Conservation (phyloP, 1,284 basidiomycete genomes). For the Cryptococcus floricola region DNA sequence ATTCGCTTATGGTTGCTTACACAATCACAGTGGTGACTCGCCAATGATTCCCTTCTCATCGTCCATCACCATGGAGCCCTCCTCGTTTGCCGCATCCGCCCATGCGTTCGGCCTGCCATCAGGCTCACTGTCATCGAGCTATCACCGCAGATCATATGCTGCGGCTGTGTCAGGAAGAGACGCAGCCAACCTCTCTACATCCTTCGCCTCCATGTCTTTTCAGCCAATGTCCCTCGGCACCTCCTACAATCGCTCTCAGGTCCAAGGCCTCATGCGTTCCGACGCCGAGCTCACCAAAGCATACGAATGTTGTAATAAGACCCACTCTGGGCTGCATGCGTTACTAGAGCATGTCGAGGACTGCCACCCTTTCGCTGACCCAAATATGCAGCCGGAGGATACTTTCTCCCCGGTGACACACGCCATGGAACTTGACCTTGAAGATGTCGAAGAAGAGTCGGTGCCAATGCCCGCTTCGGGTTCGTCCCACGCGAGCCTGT, state of each 20-base stretch:
- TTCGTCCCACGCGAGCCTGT: constrained; percentile 28
- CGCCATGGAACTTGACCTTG: constrained; percentile 45
- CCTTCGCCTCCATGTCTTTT: constrained; percentile 41
- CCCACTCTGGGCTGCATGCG: constrained; percentile 38
- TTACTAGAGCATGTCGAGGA: constrained; percentile 47
- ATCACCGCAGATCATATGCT: constrained; percentile 40
- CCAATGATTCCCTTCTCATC: constrained; percentile 34
- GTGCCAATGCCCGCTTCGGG: background rate
- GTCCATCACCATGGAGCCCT: constrained; percentile 43
- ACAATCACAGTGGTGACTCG: constrained; percentile 27
- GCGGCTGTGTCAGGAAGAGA: constrained; percentile 30
- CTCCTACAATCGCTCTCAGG: constrained; percentile 38
- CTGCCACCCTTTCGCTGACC: constrained; percentile 37
- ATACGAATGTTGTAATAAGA: constrained; percentile 42
- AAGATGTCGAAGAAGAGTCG: constrained; percentile 22
- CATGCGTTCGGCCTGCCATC: constrained; percentile 31
- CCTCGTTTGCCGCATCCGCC: constrained; percentile 33
- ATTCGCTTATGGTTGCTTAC: background rate
- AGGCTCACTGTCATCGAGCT: constrained; percentile 30
- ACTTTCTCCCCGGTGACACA: constrained; percentile 39
- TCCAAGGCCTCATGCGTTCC: constrained; percentile 36
- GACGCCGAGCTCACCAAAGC: constrained; percentile 41
- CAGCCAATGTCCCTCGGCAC: constrained; percentile 33
- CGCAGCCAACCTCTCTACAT: constrained; percentile 30
- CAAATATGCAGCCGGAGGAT: constrained; percentile 19